A percentile compares a stretch with the other conserved stretches of the same genome.
phyloP scores from a whole-genome alignment of 2,329 filamentous ascomycete genomes.

The Penicillium sp. region DNA sequence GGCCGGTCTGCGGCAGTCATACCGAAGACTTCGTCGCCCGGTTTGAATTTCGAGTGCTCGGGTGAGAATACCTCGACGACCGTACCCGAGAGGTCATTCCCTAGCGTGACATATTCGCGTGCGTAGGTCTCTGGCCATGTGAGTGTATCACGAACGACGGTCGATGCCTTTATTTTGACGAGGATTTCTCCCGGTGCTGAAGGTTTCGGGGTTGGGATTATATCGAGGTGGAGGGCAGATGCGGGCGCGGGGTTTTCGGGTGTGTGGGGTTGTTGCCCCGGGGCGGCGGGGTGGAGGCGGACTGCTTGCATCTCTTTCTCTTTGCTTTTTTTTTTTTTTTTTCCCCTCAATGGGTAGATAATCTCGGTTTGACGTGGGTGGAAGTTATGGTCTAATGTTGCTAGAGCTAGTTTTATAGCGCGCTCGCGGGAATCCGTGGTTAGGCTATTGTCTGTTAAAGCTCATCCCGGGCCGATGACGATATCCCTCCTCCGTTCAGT shows the following conservation, averaged over 20 bases:
- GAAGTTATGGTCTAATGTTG: too few relatives aligned
- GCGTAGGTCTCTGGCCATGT: constrained; percentile 36
- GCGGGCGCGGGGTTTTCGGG: constrained; percentile 19
- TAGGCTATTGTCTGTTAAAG: too few relatives aligned
- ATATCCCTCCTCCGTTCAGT: too few relatives aligned
- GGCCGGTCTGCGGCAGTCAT: constrained; percentile 29
- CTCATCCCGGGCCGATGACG: too few relatives aligned
- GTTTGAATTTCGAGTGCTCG: constrained; percentile 20
- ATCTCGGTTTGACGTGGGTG: too few relatives aligned
- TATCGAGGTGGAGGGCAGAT: constrained; percentile 16
- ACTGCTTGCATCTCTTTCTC: constrained; percentile 16
- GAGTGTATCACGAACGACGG: constrained; percentile 22
- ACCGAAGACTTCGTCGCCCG: constrained; percentile 36
- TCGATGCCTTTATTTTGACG: constrained; percentile 22
- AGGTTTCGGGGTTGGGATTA: constrained; percentile 17
- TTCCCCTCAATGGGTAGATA: neutral
- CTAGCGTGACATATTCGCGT: constrained; percentile 24
- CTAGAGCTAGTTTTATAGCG: too few relatives aligned
- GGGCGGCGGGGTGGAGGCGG: constrained; percentile 7
- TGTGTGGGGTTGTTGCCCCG: constrained; percentile 10
- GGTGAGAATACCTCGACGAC: constrained; percentile 19
- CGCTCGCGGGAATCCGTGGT: too few relatives aligned
- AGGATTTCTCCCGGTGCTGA: constrained; percentile 8
- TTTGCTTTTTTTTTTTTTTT: neutral
- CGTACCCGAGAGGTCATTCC: constrained; percentile 30